These are phyloP conservation scores for Colletotrichum shisoi DNA, from an alignment of 2,329 filamentous ascomycete genomes.

Conservation along the genomic window DNA sequence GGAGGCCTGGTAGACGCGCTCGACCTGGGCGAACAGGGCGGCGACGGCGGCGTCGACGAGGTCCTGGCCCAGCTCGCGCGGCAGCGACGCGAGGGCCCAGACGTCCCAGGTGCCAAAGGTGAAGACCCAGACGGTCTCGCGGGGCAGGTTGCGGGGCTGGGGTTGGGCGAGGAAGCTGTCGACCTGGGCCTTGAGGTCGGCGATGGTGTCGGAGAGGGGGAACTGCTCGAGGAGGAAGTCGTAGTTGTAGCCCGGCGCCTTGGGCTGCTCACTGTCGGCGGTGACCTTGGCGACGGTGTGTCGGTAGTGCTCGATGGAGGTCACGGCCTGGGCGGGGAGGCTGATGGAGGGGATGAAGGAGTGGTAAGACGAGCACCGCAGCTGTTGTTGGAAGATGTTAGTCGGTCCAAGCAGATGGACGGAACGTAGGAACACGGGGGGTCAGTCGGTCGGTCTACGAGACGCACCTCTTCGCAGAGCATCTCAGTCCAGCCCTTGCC, in stretches of 20 bases:
- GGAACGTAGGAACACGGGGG: background rate
- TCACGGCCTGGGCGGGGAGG: constrained; percentile 60
- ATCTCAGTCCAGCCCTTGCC: constrained; percentile 57
- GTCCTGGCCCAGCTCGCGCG: constrained; percentile 50
- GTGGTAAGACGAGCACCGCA: constrained; percentile 56
- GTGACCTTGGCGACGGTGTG: constrained; percentile 50
- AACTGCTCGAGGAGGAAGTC: constrained; percentile 55
- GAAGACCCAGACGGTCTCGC: constrained; percentile 63
- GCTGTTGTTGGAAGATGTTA: constrained; percentile 45
- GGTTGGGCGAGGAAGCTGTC: constrained; percentile 55
- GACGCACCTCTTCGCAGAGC: constrained; percentile 57
- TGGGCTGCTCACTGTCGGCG: constrained; percentile 44
- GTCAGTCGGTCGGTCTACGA: background rate
- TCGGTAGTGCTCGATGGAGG: constrained; percentile 63
- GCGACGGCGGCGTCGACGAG: constrained; percentile 50
- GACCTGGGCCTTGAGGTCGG: constrained; percentile 57
- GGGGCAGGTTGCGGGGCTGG: constrained; percentile 46
- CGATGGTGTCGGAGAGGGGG: constrained; percentile 50
- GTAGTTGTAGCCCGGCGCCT: constrained; percentile 54
- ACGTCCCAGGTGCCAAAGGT: constrained; percentile 64
- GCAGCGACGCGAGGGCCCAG: constrained; percentile 60
- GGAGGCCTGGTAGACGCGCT: constrained; percentile 56
- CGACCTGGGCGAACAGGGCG: constrained; percentile 56
- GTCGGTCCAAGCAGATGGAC: background rate
- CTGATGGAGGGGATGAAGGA: constrained; percentile 55